Evolutionary conservation across 2,329 filamentous ascomycete species (phyloP), one percentile per base, ranked within the genome.

Genomic region (Sporothrix globosa): DNA sequence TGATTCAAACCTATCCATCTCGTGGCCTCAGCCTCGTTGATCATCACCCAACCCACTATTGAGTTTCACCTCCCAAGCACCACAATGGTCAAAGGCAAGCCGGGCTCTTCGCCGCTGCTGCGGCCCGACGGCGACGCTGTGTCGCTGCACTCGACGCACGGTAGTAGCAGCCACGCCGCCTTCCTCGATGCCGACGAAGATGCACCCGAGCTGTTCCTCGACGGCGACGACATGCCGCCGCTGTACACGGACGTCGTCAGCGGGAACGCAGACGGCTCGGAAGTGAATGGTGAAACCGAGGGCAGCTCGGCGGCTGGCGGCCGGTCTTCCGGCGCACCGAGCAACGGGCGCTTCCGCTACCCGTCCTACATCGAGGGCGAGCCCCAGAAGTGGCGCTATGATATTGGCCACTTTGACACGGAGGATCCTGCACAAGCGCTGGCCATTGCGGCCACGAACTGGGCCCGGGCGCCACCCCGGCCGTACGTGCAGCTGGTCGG

Each of bases 401-500:
- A 6, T n/a, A 39, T 70, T 54, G 30, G 34, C 4, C 21, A 52
- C 34, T 56, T 34, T 10, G 14, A 11, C 34, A 14, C 14, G 19
- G 52, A 30, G 34, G 6, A 54, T 1, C n/a, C 54, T 7, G 50
- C 69, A 1, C 52, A 24, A 3, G 19, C 68, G 34, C 67, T 75
- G 39, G 69, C 58, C 27, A 21, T 17, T 6, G 60, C 60, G 14
- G 58, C 71, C n/a, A 4, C 13, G 3, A 4, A 14, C 21, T 83
- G 85, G 60, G 81, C 85, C 34, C 75, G 75, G 39, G 76, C 80
- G 11, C 87, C 87, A 4, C 87, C 87, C 0, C 82, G 85, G n/a
- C 83, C 84, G 0, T 83, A 80, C 67, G 81, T 89, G 10, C 81
- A 81, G 63, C 77, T 90, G 54, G 79, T 81, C 44, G 88, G 88